Evolutionary conservation across 2,329 filamentous ascomycete genomes (phyloP).

Genomic region (Fusarium chaquense): DNA sequence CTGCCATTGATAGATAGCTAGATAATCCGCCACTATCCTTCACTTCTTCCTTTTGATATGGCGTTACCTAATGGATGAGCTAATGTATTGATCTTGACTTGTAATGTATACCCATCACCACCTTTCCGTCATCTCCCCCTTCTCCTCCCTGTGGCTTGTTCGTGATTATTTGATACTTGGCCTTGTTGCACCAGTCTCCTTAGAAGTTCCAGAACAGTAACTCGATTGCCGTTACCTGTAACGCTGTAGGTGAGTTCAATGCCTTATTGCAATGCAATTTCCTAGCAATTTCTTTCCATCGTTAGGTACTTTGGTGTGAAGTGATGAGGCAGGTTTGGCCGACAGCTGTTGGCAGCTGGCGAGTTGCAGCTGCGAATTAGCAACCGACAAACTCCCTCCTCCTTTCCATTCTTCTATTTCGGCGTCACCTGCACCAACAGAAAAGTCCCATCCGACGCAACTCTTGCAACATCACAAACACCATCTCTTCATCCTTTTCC

Average conservation of each 20-base stretch:
- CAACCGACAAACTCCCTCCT: slow-evolving; percentile 12
- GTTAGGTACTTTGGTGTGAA: neutral
- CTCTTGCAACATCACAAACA: slow-evolving; percentile 17
- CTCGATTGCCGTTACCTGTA: slow-evolving; percentile 7
- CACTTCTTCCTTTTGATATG: neutral
- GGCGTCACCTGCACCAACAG: slow-evolving; percentile 14
- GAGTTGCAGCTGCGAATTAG: neutral
- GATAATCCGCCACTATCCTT: neutral
- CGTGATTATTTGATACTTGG: slow-evolving; percentile 2
- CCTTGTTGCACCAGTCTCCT: slow-evolving; percentile 12
- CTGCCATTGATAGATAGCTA: neutral
- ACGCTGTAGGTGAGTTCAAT: neutral
- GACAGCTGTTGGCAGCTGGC: slow-evolving; percentile 31
- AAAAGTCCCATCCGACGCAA: neutral
- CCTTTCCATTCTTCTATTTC: slow-evolving; percentile 3
- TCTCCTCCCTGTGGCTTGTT: neutral
- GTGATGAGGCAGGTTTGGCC: slow-evolving; percentile 24
- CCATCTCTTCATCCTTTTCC: slow-evolving; percentile 1
- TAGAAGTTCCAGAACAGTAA: slow-evolving; percentile 7
- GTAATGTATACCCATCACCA: neutral
- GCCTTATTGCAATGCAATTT: neutral
- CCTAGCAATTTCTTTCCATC: neutral
- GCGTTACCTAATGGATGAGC: neutral
- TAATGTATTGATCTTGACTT: neutral
- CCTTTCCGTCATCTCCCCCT: neutral